Conservation (phyloP, 2,329 filamentous ascomycete genomes). For the Lasiodiplodia gonubiensis region DNA sequence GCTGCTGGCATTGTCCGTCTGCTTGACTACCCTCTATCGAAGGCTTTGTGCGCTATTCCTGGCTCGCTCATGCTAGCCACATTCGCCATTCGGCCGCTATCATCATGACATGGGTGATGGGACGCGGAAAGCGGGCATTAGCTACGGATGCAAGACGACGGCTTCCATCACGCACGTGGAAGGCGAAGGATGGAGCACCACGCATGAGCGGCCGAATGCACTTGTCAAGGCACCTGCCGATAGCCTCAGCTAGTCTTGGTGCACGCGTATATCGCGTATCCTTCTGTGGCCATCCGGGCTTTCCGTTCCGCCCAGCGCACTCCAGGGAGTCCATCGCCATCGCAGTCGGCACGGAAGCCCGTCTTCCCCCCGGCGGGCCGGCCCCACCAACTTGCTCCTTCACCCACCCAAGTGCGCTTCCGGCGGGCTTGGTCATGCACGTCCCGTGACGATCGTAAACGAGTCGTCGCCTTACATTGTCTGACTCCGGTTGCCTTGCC, state of each 20-base stretch:
- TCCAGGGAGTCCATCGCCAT: background rate
- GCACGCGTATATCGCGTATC: background rate
- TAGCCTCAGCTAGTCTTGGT: background rate
- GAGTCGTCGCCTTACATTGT: background rate
- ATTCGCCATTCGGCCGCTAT: background rate
- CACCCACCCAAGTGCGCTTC: background rate
- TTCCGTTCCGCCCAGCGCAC: background rate
- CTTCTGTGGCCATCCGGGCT: background rate
- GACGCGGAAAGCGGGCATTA: background rate
- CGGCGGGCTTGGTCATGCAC: background rate
- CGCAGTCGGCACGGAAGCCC: background rate
- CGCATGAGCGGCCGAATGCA: background rate
- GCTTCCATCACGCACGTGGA: background rate
- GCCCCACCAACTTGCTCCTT: background rate
- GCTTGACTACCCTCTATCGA: background rate
- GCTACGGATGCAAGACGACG: background rate
- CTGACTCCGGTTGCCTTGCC: background rate
- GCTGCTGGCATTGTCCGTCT: conserved; percentile 2
- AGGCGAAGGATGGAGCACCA: background rate
- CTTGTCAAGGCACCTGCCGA: background rate
- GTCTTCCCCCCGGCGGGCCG: background rate
- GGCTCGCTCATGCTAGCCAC: background rate
- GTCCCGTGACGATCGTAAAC: background rate
- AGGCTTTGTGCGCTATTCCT: background rate
- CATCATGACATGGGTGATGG: background rate